Evolutionary conservation across 306 rosid species (phyloP), one percentile per base, ranked within the genome.

Genomic region (Erythrophleum fordii): DNA sequence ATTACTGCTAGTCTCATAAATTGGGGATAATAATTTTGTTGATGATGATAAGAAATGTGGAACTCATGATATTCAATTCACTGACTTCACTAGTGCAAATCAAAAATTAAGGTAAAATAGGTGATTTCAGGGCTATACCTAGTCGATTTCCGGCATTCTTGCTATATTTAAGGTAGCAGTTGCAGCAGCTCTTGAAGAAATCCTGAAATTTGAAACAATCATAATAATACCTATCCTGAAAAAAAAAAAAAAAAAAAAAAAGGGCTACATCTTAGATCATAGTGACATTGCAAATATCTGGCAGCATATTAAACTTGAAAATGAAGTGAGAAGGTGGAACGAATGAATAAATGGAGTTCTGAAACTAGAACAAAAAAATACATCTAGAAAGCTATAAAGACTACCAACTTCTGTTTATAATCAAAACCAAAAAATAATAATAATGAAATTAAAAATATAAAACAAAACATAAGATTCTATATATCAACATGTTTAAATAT

Each of bases 141-240:
- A n/a, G n/a, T n/a, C n/a, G n/a, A n/a, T 90, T 94, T 75, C 97
- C 97, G 61, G 95, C 80, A 76, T 92, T 90, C 84, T 92, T 79
- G 91, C 97, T 81, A 92, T 83, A 81, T 77, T 86, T 81, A 94
- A 64, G 77, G 97, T 95, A 52, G 98, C 98, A 3, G 90, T 94
- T 14, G 97, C 97, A 75, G 98, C 98, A 69, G 97, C 98, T 81
- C 98, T 97, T 26, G 97, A 94, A 75, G 97, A 94, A 77, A 92
- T 92, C 71, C 98, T 95, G 45, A 85, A 17, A 81, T 34, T 69
- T 66, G 28, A 84, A 79, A 72, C 25, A 58, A 52, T 81, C 35
- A 69, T 56, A 34, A 72, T 53, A 59, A n/a, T n/a, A n/a, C n/a
- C n/a, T n/a, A n/a, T n/a, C n/a, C n/a, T n/a, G n/a, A n/a, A n/a